phyloP scores from a whole-genome alignment of 2,329 filamentous ascomycete genomes.

The Penicillium brevicompactum region DNA sequence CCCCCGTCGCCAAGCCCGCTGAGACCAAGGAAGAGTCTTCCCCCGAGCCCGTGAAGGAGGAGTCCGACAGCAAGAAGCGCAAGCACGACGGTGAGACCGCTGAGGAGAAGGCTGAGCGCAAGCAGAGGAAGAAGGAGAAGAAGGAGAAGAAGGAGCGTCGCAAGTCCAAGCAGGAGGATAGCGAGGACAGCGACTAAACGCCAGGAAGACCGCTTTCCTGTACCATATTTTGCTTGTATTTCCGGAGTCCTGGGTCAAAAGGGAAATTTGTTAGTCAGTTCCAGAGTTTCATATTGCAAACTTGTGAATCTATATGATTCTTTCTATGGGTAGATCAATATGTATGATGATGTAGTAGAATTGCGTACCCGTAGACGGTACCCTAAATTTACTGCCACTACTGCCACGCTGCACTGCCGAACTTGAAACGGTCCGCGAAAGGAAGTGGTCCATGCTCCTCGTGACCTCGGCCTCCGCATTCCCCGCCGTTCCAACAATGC shows the following conservation, averaged over 20 bases:
- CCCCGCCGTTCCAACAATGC: neutral
- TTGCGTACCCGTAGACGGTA: too few species aligned
- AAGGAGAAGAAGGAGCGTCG: constrained; percentile 67
- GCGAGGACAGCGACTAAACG: constrained; percentile 50
- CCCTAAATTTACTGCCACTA: neutral
- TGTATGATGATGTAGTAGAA: constrained; percentile 3
- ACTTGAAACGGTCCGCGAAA: constrained; percentile 1
- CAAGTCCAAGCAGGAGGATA: constrained; percentile 81
- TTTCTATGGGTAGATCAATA: constrained; percentile 1
- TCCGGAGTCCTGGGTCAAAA: constrained; percentile 46
- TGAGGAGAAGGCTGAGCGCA: constrained; percentile 52
- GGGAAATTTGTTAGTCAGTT: constrained; percentile 31
- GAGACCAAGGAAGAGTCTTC: constrained; percentile 24
- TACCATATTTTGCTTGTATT: constrained; percentile 41
- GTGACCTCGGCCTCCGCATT: constrained; percentile 10
- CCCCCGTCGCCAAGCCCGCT: constrained; percentile 27
- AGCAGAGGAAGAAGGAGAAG: constrained; percentile 56
- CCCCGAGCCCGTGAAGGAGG: constrained; percentile 40
- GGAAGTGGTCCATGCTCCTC: constrained; percentile 8
- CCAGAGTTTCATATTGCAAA: constrained; percentile 28
- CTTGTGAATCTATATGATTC: constrained; percentile 11
- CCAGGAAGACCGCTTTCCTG: constrained; percentile 38
- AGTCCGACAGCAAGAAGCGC: constrained; percentile 53
- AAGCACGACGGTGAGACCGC: constrained; percentile 59
- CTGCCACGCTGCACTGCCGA: neutral